Evolutionary conservation across 345 rosid species (phyloP), one percentile per base, ranked within the genome.

Genomic region (Citrus sp.): DNA sequence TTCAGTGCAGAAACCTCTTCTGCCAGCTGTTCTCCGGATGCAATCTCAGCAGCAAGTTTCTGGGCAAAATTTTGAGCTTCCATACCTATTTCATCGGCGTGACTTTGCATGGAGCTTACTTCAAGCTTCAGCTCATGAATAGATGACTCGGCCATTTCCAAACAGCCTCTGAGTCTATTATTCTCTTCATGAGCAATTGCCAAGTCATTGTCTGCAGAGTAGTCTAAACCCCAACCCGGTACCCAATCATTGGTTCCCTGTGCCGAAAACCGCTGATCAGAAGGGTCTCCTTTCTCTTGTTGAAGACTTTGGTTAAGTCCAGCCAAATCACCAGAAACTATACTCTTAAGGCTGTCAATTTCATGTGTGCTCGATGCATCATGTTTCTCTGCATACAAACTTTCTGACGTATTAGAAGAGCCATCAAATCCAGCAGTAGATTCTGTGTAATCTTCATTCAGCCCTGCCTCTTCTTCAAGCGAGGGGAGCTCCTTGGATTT

Each of bases 381-480:
- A 79, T 92, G 93, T 84, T 91, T 96, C 85, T 94, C 98, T 14
- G 98, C 91, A 72, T 83, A 89, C 72, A 92, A 73, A 74, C 97
- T 91, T 81, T 65, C 99, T 61, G 98, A 94, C 68, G 97, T 89
- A 85, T 90, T 93, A 76, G 98, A 94, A 83, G 97, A 94, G 72
- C 87, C 95, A 86, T 96, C 99, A 84, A 88, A 88, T 68, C 95
- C 95, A 86, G 85, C 84, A 66, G 89, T 85, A 63, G 91, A 90
- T 59, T 89, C 97, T 67, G 83, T 84, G 67, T 79, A 87, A 10
- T 87, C 94, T 82, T 87, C 93, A 79, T 79, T 89, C 60, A 74
- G 74, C 66, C 86, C 87, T 51, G 67, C 77, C 63, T 88, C 88
- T 77, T 85, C 94, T 83, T 83, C 92, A 67, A 80, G 82, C 25